These are phyloP conservation scores for Basidioascus undulatus DNA, from an alignment of 768 basidiomycete species.

Conservation along the genomic window DNA sequence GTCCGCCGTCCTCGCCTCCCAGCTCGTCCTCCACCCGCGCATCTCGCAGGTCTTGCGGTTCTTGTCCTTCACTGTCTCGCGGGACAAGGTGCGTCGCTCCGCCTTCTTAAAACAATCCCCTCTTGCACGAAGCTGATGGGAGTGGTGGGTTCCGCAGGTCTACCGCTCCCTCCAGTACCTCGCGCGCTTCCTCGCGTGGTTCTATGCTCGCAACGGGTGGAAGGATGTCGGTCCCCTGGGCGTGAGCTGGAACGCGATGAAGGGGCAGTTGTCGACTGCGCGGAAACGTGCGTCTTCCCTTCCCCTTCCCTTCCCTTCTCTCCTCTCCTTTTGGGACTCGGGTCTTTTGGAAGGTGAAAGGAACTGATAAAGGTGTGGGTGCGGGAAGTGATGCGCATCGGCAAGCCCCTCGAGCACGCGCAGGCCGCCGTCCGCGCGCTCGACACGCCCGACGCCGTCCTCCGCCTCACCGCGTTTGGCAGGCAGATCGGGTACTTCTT, in stretches of 20 bases:
- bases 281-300: too few species aligned
- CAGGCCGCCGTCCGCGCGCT: slow-evolving; percentile 57
- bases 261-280: slow-evolving; percentile 18
- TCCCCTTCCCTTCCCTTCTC: background rate
- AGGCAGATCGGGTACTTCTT: slow-evolving; percentile 73
- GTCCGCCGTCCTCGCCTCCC: too few species aligned
- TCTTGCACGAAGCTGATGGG: too few species aligned
- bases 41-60: too few species aligned
- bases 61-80: too few species aligned
- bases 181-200: slow-evolving; percentile 70
- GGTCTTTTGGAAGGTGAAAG: background rate
- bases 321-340: background rate
- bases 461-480: slow-evolving; percentile 53
- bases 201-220: slow-evolving; percentile 36
- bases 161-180: slow-evolving; percentile 84
- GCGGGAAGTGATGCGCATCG: slow-evolving; percentile 56
- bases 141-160: too few species aligned
- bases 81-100: too few species aligned
- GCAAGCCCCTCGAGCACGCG: slow-evolving; percentile 80
- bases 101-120: too few species aligned
- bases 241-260: slow-evolving; percentile 58
- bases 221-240: slow-evolving; percentile 49
- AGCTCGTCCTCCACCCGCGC: too few species aligned
- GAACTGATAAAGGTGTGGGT: too few species aligned
- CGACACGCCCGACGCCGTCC: slow-evolving; percentile 24